Percentiles rank a stretch among this genome's conserved stretches.
phyloP scores from a whole-genome alignment of 2,329 filamentous ascomycete genomes.

The Monosporascus sp. region DNA sequence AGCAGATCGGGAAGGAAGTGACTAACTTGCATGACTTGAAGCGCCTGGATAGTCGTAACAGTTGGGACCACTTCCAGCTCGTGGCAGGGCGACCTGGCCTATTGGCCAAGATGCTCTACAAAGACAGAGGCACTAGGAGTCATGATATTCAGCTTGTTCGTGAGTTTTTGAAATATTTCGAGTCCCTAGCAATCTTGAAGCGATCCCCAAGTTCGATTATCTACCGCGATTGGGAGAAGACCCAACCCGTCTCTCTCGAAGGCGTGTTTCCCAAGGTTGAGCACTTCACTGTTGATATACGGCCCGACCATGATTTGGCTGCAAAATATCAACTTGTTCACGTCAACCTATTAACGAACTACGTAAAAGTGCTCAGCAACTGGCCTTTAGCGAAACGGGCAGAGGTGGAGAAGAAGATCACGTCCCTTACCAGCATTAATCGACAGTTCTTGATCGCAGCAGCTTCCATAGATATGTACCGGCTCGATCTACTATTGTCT shows the following conservation, averaged over 20 bases:
- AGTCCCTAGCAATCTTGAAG: slow-evolving; percentile 21
- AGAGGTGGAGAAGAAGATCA: background rate
- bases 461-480: slow-evolving; percentile 20
- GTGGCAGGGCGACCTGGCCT: slow-evolving; percentile 15
- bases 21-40: slow-evolving; percentile 1
- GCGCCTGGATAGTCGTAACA: slow-evolving; percentile 2
- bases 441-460: slow-evolving; percentile 18
- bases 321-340: slow-evolving; percentile 17
- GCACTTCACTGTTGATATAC: slow-evolving; percentile 19
- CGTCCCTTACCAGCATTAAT: background rate
- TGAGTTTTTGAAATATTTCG: slow-evolving; percentile 18
- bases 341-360: slow-evolving; percentile 12
- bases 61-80: slow-evolving; percentile 11
- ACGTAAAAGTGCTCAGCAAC: slow-evolving; percentile 11
- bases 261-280: slow-evolving; percentile 19
- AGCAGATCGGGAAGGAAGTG: slow-evolving; percentile 1
- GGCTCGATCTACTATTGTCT: slow-evolving; percentile 13
- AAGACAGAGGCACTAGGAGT: background rate
- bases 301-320: slow-evolving; percentile 7
- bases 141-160: slow-evolving; percentile 15
- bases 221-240: slow-evolving; percentile 13
- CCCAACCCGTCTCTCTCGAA: slow-evolving; percentile 12
- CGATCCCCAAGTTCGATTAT: slow-evolving; percentile 20
- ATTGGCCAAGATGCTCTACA: slow-evolving; percentile 13
- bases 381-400: slow-evolving; percentile 3